Conservation (phyloP, 2,329 filamentous ascomycete species). For the Venturia nashicola region DNA sequence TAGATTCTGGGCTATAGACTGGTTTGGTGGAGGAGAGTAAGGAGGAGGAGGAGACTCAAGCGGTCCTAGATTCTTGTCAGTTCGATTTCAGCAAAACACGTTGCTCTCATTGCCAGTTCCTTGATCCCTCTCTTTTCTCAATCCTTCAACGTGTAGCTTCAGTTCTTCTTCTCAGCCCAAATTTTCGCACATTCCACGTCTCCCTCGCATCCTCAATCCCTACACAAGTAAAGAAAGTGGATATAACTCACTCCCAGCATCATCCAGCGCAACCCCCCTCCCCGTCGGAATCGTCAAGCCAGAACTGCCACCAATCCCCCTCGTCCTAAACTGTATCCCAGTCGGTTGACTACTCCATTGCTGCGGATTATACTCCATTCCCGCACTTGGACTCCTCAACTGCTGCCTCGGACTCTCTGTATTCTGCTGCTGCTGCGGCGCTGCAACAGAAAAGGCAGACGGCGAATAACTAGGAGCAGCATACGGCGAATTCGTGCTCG, state of each 20-base stretch:
- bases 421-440: background rate
- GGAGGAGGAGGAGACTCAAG: conserved; percentile 9
- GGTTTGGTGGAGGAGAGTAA: conserved; percentile 6
- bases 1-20: conserved; percentile 1
- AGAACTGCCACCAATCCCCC: background rate
- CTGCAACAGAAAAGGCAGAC: background rate
- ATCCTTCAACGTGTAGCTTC: background rate
- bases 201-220: background rate
- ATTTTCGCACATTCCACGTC: background rate
- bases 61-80: background rate
- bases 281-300: background rate
- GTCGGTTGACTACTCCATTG: conserved; percentile 8
- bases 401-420: background rate
- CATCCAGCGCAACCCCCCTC: conserved; percentile 2
- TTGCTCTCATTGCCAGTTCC: too few relatives aligned
- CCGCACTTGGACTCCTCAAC: background rate
- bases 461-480: background rate
- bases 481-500: background rate
- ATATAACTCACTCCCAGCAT: conserved; percentile 9
- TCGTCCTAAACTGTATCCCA: background rate
- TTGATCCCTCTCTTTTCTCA: background rate
- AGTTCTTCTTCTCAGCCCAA: background rate
- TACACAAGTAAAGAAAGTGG: background rate
- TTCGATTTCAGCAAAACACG: too few relatives aligned
- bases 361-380: conserved; percentile 10